Conservation (phyloP, 805 yeast species). For the Saturnispora diversa region DNA sequence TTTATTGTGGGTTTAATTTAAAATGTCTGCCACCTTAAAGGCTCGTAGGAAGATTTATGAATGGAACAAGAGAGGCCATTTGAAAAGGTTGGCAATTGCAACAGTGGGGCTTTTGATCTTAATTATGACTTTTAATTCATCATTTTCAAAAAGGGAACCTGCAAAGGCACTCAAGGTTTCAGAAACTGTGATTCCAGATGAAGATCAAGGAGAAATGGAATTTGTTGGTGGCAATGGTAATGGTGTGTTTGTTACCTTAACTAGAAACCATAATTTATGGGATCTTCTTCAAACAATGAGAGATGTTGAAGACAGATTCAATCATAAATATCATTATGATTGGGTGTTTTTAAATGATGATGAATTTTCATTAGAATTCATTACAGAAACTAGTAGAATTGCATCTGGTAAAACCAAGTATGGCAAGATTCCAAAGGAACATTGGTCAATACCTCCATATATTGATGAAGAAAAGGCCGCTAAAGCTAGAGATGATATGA, state of each 20-base stretch:
- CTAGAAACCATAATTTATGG: conserved; percentile 61
- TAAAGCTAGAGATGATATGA: conserved; percentile 43
- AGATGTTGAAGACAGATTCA: conserved; percentile 83
- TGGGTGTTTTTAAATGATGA: conserved; percentile 93
- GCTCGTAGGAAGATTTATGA: conserved; percentile 8
- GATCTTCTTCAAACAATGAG: conserved; percentile 55
- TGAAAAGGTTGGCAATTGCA: neutral
- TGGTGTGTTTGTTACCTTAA: conserved; percentile 74
- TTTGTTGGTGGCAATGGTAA: neutral
- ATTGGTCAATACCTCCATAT: conserved; percentile 84
- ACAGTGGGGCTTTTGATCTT: conserved; percentile 3
- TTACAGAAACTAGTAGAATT: conserved; percentile 50
- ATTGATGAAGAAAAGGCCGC: conserved; percentile 63
- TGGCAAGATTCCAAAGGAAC: conserved; percentile 70
- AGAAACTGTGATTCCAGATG: neutral
- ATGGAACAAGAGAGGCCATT: conserved; percentile 9
- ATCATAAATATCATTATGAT: conserved; percentile 70
- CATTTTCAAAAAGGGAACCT: neutral
- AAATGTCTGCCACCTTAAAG: conserved; percentile 7
- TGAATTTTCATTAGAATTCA: conserved; percentile 74
- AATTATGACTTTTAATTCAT: conserved; percentile 2
- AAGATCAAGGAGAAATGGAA: conserved; percentile 1
- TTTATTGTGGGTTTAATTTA: neutral
- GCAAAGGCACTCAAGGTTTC: neutral
- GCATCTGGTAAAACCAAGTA: conserved; percentile 70